Evolutionary conservation across 768 basidiomycete genomes (phyloP), one percentile per base, ranked within the genome.

Genomic region (Collybiopsis confluens): DNA sequence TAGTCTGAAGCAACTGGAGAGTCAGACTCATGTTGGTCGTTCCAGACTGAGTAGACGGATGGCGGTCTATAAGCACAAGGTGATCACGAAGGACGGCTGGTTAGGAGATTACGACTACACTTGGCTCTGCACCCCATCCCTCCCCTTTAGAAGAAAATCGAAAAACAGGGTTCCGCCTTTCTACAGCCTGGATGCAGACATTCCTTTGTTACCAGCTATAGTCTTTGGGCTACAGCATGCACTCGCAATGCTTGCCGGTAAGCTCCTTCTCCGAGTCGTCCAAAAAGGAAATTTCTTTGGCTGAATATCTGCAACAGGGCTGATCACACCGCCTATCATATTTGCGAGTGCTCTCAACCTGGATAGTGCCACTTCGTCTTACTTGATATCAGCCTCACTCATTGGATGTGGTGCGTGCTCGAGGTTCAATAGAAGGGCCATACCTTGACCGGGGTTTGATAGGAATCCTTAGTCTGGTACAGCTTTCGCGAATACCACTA

Each of bases 251-350:
- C 76, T 90, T 15, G 88, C 87, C 1, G 52, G 52, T 53, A 45
- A 5, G 30, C n/a, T 8, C 10, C 45, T 28, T 46, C 33, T 43
- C 41, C 6, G 18, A 18, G 2, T 24, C 3, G 7, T n/a, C 16
- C 30, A 33, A 21, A 11, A 7, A 10, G 8, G n/a, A 0, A 18
- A 28, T 6, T 6, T 9, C 16, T 37, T 11, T 43, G 2, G 26
- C 5, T 1, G 26, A 43, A 30, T 16, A 2, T 41, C 13, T 4
- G 10, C 11, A 8, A 30, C 45, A 53, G 89, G 88, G 2, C 72
- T 90, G 40, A 90, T 92, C 60, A 88, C 88, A 0, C 91, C 90
- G 0, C 90, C 91, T 1, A 91, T 91, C 60, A 87, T 90, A 55
- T 85, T 92, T 59, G 81, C 87, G 1, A 80, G 77, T 48, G 65